phyloP scores from a whole-genome alignment of 441 rosid genomes.

The Corymbia calophylla region DNA sequence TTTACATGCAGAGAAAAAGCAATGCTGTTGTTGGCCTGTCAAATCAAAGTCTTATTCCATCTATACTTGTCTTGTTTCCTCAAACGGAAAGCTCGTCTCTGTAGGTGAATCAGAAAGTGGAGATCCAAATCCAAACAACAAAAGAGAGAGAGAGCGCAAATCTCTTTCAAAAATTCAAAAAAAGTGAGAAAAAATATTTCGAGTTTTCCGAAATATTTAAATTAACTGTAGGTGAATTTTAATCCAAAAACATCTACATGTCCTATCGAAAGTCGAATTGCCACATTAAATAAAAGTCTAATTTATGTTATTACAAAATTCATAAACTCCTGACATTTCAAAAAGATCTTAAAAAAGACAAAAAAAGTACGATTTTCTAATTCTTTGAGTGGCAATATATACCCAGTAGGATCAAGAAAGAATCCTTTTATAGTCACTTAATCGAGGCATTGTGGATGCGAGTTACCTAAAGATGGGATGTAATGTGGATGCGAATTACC shows the following conservation, averaged over 20 bases:
- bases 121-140: not conserved
- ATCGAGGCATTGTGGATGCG: not conserved
- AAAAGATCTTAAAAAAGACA: not conserved
- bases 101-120: not conserved
- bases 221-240: not conserved
- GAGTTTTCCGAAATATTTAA: not conserved
- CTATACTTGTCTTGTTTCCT: not conserved
- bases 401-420: not conserved
- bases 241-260: not conserved
- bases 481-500: too few species aligned
- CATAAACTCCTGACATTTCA: not conserved
- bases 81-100: not conserved
- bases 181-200: not conserved
- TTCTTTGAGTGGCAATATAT: not conserved
- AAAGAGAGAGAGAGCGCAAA: not conserved
- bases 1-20: too few species aligned
- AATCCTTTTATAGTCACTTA: not conserved
- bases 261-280: not conserved
- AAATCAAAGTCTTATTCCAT: not conserved
- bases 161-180: not conserved
- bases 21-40: not conserved
- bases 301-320: not conserved
- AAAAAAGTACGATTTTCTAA: not conserved
- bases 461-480: too few species aligned
- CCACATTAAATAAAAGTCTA: not conserved